These are phyloP conservation scores for Eucalyptus polybractea DNA, from an alignment of 345 rosid species.

Conservation along the genomic window DNA sequence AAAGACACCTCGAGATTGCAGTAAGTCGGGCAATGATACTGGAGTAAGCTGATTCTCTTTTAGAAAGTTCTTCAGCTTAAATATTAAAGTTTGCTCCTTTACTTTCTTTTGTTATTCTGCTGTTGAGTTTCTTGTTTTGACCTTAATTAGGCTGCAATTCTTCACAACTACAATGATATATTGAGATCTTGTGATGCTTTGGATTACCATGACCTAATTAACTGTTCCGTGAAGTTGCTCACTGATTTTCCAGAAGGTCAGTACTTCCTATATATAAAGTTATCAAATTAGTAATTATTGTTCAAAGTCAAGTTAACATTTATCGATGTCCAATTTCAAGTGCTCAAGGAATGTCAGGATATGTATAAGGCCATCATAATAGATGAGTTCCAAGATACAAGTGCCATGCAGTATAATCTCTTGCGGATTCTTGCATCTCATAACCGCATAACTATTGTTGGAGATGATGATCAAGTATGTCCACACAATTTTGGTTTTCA, in stretches of 20 bases:
- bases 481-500: neutral
- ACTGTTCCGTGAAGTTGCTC: constrained; percentile 69
- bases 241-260: constrained; percentile 72
- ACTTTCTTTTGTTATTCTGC: neutral
- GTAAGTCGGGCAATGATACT: constrained; percentile 47
- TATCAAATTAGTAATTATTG: neutral
- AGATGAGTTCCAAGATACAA: constrained; percentile 97
- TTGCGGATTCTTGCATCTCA: constrained; percentile 65
- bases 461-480: constrained; percentile 94
- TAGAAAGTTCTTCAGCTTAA: neutral
- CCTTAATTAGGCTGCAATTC: constrained; percentile 64
- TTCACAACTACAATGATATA: constrained; percentile 51
- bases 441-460: constrained; percentile 63
- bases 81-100: neutral
- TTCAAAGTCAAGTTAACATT: neutral
- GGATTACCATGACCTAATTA: constrained; percentile 92
- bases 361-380: constrained; percentile 80
- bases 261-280: neutral
- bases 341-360: constrained; percentile 58
- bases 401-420: constrained; percentile 78
- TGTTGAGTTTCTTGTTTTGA: constrained; percentile 9
- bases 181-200: constrained; percentile 73
- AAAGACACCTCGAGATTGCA: constrained; percentile 49
- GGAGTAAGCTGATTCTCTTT: constrained; percentile 49
- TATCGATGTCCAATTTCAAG: constrained; percentile 22